Evolutionary conservation across 2,329 filamentous ascomycete species (phyloP), one percentile per base, ranked within the genome.

Genomic region (Colletotrichum cereale): DNA sequence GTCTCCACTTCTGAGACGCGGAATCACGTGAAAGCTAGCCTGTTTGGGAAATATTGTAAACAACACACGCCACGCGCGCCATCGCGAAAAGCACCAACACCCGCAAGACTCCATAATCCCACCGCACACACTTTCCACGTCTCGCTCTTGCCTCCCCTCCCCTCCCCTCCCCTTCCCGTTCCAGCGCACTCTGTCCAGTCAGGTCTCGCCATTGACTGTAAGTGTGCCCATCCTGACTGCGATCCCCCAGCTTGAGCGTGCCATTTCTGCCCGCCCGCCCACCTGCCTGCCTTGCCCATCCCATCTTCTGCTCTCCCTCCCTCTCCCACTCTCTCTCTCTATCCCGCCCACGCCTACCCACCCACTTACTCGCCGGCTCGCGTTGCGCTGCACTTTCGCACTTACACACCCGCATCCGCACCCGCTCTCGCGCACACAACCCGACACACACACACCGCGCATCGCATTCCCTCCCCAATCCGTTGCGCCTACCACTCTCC

Each of bases 21-120:
- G 26, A 42, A 21, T 73, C 73, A 74, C 73, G 73, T 74, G 73
- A 11, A 1, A 1, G 5, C 18, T 71, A 72, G 42, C 73, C 57
- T 8, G 8, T 60, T 42, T 21, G 5, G 71, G 73, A 60, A 73
- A 62, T n/a, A 66, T 48, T 53, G 67, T 74, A 74, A 74, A 74
- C 73, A 74, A 73, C 60, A 63, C 64, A 70, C 57, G 63, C 63
- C 55, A 60, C 55, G 71, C 65, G 73, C 71, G 71, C 62, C 64
- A 71, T 65, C 71, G 71, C 71, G 73, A 71, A 71, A 66, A 53
- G 42, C 34, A 62, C 14, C 31, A 50, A 44, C 31, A 57, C 38
- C 14, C n/a, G 14, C 21, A 60, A 26, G 48, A 52, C 57, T 57
- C 66, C 58, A 60, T 65, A 47, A 24, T 38, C 34, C 53, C 38